Base-by-base conservation (phyloP, 306 rosid species). In the Arachis hypogaea region DNA sequence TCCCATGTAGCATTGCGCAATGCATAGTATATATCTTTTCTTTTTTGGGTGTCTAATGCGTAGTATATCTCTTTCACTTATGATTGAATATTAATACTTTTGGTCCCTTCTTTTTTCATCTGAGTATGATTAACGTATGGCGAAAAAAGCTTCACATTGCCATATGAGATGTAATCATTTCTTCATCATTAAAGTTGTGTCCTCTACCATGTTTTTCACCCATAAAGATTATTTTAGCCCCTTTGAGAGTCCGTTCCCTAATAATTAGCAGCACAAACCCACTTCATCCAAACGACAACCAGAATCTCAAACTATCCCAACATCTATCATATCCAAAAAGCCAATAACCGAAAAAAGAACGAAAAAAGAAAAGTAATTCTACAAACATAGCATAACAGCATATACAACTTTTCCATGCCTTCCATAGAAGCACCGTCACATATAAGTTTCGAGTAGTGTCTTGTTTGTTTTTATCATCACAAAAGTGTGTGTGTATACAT, bases 131-230 rank as follows among this genome's bases (percentile, higher is more conserved):
- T 57, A 60, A 60, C 75, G 71, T 61, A 52, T 42, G 78, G 54
- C 7, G n/a, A 11, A 42, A 41, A 66, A 59, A 10, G 77, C 66
- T 46, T 45, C 62, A 56, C 54, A 69, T n/a, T 72, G 77, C 58
- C 42, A 68, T 33, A 33, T 47, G 74, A 41, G 73, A n/a, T 41
- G 59, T 65, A 80, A 83, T 83, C 82, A 83, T 80, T 73, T 41
- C 56, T 69, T 60, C 75, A 83, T 83, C 59, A 84, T 77, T 50
- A 67, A 33, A 52, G 57, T 38, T 72, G 5, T 77, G 75, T 59
- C 59, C 36, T 63, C 71, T 51, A 29, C 60, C 77, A 77, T 71
- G 61, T 66, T 55, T 55, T 77, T 57, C 77, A 55, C 52, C 63
- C 61, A 63, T 33, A 75, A 69, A n/a, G 36, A 75, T 68, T 42